Evolutionary conservation across 768 basidiomycete species (phyloP).

Genomic region (Rhodotorula kratochvilovae): DNA sequence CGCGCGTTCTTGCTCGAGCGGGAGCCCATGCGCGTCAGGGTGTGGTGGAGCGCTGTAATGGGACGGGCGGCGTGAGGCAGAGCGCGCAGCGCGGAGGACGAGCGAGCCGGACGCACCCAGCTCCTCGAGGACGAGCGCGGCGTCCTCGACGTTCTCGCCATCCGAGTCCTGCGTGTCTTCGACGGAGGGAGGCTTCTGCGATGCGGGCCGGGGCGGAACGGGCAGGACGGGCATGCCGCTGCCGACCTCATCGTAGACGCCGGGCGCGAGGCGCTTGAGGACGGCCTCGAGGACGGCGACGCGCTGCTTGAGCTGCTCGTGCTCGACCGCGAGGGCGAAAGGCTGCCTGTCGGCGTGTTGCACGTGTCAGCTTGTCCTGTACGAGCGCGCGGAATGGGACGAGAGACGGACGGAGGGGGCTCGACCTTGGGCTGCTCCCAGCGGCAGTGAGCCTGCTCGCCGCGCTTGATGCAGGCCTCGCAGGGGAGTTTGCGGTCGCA

Average conservation of each 20-base stretch:
- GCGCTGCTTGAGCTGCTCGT: constrained; percentile 54
- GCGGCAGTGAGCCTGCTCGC: constrained; percentile 73
- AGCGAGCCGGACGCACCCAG: background rate
- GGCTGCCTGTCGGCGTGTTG: background rate
- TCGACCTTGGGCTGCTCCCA: constrained; percentile 67
- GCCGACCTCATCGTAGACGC: background rate
- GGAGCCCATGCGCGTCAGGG: background rate
- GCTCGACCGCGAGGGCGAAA: constrained; percentile 14
- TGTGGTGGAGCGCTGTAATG: background rate
- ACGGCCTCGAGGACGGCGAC: constrained; percentile 60
- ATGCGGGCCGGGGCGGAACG: background rate
- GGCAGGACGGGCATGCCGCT: background rate
- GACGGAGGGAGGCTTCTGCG: background rate
- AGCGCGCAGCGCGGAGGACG: no score
- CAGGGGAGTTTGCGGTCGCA: constrained; percentile 82
- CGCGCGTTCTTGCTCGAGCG: background rate
- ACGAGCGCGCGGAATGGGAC: background rate
- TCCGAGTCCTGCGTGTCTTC: constrained; percentile 11
- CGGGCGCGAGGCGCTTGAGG: constrained; percentile 46
- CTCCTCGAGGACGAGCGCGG: constrained; percentile 19
- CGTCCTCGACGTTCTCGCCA: constrained; percentile 14
- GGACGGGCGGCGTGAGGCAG: background rate
- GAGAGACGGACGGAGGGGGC: constrained; percentile 56
- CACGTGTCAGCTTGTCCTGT: background rate
- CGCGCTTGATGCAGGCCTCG: constrained; percentile 70